phyloP scores from a whole-genome alignment of 805 yeast species.

The Zygoascus tannicola region DNA sequence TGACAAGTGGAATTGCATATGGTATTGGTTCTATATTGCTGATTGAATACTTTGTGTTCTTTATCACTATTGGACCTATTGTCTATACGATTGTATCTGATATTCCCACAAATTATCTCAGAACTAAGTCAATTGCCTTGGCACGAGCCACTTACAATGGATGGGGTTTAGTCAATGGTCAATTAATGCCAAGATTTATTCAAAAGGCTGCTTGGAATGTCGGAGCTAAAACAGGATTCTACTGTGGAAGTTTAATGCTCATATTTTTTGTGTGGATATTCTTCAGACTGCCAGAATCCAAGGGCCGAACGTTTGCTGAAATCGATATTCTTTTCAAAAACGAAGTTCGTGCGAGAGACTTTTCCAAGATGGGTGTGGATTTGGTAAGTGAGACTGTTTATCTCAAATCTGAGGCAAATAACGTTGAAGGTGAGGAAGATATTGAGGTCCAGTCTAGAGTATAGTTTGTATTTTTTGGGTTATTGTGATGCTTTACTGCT shows the following conservation, averaged over 20 bases:
- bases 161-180: slow-evolving; percentile 12
- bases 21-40: slow-evolving; percentile 35
- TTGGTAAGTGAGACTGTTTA: slow-evolving; percentile 19
- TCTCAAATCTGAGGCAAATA: no score
- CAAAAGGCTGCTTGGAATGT: slow-evolving; percentile 12
- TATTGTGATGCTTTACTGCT: no score
- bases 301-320: slow-evolving; percentile 49
- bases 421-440: no score
- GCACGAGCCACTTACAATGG: slow-evolving; percentile 28
- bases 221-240: slow-evolving; percentile 11
- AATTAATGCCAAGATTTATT: slow-evolving; percentile 36
- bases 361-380: slow-evolving; percentile 13
- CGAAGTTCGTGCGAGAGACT: slow-evolving; percentile 24
- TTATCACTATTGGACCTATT: slow-evolving; percentile 36
- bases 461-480: no score
- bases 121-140: slow-evolving; percentile 34
- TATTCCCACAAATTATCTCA: slow-evolving; percentile 33
- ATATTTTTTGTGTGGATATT: slow-evolving; percentile 41
- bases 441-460: no score
- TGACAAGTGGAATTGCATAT: slow-evolving; percentile 13
- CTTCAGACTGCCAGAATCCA: slow-evolving; percentile 51
- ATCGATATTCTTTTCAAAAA: slow-evolving; percentile 43
- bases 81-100: slow-evolving; percentile 35
- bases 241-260: slow-evolving; percentile 16
- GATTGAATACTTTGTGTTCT: slow-evolving; percentile 37